Evolutionary conservation across 768 basidiomycete genomes (phyloP).

Genomic region (Hortiboletus campestris): DNA sequence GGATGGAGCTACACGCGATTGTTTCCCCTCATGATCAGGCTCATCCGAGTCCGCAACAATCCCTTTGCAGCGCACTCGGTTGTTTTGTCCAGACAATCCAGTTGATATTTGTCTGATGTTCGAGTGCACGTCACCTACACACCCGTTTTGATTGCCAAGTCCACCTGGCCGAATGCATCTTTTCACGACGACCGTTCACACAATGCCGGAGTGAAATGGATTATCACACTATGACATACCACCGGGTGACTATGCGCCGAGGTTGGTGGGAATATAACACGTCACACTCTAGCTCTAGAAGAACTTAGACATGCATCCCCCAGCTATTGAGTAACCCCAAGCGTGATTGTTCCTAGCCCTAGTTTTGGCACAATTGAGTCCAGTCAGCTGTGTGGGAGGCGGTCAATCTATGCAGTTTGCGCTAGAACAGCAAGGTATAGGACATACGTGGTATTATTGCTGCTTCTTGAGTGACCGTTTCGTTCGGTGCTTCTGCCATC

Average conservation of each 20-base stretch:
- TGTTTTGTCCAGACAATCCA: too few species aligned
- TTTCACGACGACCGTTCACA: background rate
- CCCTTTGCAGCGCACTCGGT: too few species aligned
- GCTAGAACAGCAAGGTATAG: background rate
- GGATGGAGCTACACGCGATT: background rate
- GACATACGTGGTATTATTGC: constrained; percentile 22
- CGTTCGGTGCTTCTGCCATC: constrained; percentile 24
- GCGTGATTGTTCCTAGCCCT: background rate
- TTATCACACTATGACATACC: background rate
- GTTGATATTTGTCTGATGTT: too few species aligned
- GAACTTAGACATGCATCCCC: too few species aligned
- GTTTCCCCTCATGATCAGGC: too few species aligned
- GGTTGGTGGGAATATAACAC: too few species aligned
- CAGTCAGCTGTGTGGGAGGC: constrained; percentile 10
- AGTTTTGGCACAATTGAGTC: constrained; percentile 9
- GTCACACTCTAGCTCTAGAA: too few species aligned
- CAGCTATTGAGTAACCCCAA: background rate
- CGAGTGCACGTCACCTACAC: background rate
- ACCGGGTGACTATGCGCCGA: too few species aligned
- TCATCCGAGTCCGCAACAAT: too few species aligned
- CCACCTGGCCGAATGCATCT: background rate
- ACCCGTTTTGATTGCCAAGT: too few species aligned
- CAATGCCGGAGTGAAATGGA: background rate
- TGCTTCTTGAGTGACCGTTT: constrained; percentile 3
- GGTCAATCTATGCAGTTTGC: constrained; percentile 7